Base-by-base conservation (phyloP, 768 basidiomycete species). In the Boletus pseudo-olivaceus region DNA sequence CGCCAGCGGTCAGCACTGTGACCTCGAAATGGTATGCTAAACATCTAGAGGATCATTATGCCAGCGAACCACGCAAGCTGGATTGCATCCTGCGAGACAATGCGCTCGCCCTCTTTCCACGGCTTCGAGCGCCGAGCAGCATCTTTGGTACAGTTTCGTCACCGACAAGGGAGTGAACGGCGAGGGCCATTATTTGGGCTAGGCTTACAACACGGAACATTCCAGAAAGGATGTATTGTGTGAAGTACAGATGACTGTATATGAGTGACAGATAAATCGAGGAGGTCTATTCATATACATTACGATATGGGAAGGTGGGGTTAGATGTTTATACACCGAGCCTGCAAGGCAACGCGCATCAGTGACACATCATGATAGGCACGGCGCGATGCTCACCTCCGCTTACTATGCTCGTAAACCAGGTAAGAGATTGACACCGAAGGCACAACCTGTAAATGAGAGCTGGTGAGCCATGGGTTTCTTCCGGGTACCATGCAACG, bases 371-470 rank as follows among this genome's bases (percentile, higher is more conserved):
- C 44, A 51, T 11, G 34, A 47, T 38, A 33, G 27, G 9, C 10
- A 32, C 37, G 40, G 34, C 29, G 45, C 14, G 7, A 41, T 20
- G 71, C 82, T 58, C 51, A 87, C 91, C 77, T 86, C 69, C 86
- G 81, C 76, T 91, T 93, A 63, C 80, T 85, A 62, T 89, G 84
- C 68, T 93, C 91, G 72, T 93, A 93, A 58, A 97, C 95, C 38
- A 97, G 85, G 73, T 97, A 97, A 56, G 93, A 93, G 73, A 98
- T 98, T 8, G 94, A 96, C 40, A 98, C 96, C 5, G 94, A 88
- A 47, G 96, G 96, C 42, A 97, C 86, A 54, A 98, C 96, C 90
- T 92, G 62, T 33, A 42, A 47, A 62, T 12, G 19, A 49, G 23
- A 47, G 55, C 30, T 26, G 15, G 53, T 54, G 33, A 60, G 53